phyloP scores from a whole-genome alignment of 257 asterid genomes.

The Lithospermum erythrorhizon region DNA sequence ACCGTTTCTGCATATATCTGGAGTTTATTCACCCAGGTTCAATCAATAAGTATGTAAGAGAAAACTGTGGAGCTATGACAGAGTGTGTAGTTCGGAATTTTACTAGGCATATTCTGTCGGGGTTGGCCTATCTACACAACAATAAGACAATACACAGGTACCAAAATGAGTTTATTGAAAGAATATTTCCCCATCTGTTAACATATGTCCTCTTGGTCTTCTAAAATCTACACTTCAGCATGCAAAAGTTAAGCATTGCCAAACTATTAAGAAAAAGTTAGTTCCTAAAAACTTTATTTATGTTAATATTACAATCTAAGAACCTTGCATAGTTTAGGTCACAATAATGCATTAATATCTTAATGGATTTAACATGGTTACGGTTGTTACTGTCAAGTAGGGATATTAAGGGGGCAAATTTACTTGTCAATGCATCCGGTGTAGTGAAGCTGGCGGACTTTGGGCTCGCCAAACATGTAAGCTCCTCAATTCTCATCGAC shows the following conservation, averaged over 20 bases:
- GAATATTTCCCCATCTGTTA: background rate
- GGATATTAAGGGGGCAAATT: slow-evolving; percentile 93
- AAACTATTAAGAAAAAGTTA: slow-evolving; percentile 5
- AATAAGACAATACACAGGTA: slow-evolving; percentile 80
- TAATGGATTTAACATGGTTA: slow-evolving; percentile 4
- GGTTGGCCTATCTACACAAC: slow-evolving; percentile 81
- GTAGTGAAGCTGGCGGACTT: slow-evolving; percentile 88
- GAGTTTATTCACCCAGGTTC: slow-evolving; percentile 94
- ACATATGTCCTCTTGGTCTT: slow-evolving; percentile 38
- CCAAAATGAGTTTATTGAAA: background rate
- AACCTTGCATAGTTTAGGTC: background rate
- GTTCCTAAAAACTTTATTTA: too few species aligned
- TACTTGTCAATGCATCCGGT: slow-evolving; percentile 74
- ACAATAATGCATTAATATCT: background rate
- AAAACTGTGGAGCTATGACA: slow-evolving; percentile 71
- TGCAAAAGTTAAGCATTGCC: slow-evolving; percentile 69
- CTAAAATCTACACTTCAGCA: background rate
- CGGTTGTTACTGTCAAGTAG: slow-evolving; percentile 25
- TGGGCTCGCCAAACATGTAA: slow-evolving; percentile 88
- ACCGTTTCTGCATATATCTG: slow-evolving; percentile 83
- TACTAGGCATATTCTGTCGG: slow-evolving; percentile 80
- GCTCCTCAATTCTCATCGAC: slow-evolving; percentile 12
- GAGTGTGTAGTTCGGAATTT: slow-evolving; percentile 73
- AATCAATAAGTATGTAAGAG: slow-evolving; percentile 49
- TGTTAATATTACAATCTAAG: too few species aligned